These are phyloP conservation scores for Teratosphaeria viscida DNA, from an alignment of 2,329 filamentous ascomycete genomes.

Conservation along the genomic window DNA sequence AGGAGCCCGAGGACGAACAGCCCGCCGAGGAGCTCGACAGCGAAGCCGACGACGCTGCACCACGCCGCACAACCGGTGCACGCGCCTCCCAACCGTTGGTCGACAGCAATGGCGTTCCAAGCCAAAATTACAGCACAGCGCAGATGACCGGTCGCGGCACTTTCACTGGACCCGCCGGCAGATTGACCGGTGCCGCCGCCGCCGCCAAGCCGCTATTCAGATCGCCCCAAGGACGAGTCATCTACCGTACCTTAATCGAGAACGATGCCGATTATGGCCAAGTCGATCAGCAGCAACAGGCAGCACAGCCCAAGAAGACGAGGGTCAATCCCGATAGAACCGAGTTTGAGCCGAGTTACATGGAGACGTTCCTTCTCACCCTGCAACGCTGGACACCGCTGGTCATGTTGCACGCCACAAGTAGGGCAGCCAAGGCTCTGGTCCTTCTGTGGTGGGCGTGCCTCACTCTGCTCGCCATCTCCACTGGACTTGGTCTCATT, in stretches of 20 bases:
- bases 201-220: not conserved
- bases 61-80: not conserved
- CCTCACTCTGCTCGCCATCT: not conserved
- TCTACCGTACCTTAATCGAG: not conserved
- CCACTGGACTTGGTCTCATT: not conserved
- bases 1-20: not conserved
- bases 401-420: not conserved
- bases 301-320: not conserved
- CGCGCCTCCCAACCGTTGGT: not conserved
- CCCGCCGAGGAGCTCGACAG: not conserved
- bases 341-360: not conserved
- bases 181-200: not conserved
- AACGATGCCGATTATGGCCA: not conserved
- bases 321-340: not conserved
- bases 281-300: not conserved
- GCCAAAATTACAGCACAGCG: not conserved
- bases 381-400: not conserved
- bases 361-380: not conserved
- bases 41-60: not conserved
- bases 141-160: not conserved
- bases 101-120: not conserved
- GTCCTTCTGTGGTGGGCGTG: not conserved
- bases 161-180: not conserved
- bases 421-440: not conserved
- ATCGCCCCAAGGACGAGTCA: not conserved